A percentile compares a stretch with the other conserved stretches of the same genome.
Conservation (phyloP, 83 land plant species). For the Picea mariana region DNA sequence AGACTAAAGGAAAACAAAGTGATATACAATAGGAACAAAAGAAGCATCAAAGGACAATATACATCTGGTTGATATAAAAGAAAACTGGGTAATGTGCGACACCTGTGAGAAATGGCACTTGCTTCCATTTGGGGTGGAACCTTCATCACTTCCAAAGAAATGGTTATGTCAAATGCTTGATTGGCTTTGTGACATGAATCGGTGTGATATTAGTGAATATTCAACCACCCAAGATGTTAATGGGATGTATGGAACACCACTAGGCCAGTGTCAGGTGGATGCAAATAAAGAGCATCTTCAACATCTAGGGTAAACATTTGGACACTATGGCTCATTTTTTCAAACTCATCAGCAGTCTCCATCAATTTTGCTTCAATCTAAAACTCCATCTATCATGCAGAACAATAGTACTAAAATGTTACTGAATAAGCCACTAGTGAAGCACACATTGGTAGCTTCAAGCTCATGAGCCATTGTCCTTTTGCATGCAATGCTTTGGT, state of each 20-base stretch:
- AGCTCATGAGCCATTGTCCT: too few species aligned
- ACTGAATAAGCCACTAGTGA: conserved; percentile 36
- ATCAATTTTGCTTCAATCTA: conserved; percentile 38
- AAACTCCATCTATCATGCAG: conserved; percentile 33
- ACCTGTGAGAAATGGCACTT: conserved; percentile 85
- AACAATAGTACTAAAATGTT: conserved; percentile 25
- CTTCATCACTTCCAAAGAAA: conserved; percentile 56
- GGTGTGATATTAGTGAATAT: conserved; percentile 65
- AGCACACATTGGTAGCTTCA: conserved; percentile 7
- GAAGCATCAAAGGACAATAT: conserved; percentile 11
- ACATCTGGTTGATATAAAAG: conserved; percentile 24
- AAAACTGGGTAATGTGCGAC: conserved; percentile 90
- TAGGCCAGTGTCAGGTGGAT: conserved; percentile 31
- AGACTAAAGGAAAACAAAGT: too few species aligned
- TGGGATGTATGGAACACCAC: conserved; percentile 30
- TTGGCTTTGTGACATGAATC: conserved; percentile 98
- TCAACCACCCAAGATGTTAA: conserved; percentile 62
- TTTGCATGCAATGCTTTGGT: too few species aligned
- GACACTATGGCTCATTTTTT: conserved; percentile 89
- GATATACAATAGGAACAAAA: too few species aligned
- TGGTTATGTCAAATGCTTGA: conserved; percentile 81
- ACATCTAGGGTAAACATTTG: conserved; percentile 76
- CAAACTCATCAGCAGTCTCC: conserved; percentile 78
- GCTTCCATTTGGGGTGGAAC: conserved; percentile 50
- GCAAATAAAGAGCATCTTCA: conserved; percentile 23